A percentile compares a stretch with the other conserved stretches of the same genome.
Evolutionary conservation across 768 basidiomycete genomes (phyloP).

Genomic region (Terana coerulea): DNA sequence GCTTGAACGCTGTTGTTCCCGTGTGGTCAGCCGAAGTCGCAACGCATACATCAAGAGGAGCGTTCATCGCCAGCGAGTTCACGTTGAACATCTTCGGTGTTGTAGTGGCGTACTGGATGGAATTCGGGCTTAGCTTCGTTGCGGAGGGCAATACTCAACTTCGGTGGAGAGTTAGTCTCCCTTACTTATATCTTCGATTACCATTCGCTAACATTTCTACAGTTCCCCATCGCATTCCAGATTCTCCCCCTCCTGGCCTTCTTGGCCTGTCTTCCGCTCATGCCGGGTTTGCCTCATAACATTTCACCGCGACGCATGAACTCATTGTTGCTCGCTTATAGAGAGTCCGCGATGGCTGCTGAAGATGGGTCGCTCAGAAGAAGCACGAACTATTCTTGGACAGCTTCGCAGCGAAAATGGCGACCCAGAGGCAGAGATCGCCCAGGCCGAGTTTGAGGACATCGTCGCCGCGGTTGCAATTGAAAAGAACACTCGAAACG

Average conservation of each 20-base stretch:
- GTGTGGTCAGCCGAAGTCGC: slow-evolving; percentile 45
- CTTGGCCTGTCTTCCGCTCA: slow-evolving; percentile 33
- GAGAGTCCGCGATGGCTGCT: slow-evolving; percentile 34
- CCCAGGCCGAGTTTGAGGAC: slow-evolving; percentile 32
- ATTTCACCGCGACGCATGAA: too few relatives aligned
- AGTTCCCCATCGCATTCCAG: slow-evolving; percentile 45
- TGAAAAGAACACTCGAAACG: slow-evolving; percentile 37
- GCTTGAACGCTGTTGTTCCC: slow-evolving; percentile 41
- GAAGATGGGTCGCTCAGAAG: slow-evolving; percentile 35
- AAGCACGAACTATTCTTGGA: slow-evolving; percentile 34
- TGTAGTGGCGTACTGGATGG: slow-evolving; percentile 43
- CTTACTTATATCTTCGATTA: background rate
- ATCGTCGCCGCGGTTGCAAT: slow-evolving; percentile 36
- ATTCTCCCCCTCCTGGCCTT: slow-evolving; percentile 37
- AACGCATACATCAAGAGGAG: slow-evolving; percentile 40
- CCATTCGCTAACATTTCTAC: background rate
- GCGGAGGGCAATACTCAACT: slow-evolving; percentile 39
- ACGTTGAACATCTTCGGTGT: slow-evolving; percentile 39
- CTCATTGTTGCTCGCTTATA: too few relatives aligned
- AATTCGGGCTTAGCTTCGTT: slow-evolving; percentile 42
- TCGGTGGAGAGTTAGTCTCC: slow-evolving; percentile 28
- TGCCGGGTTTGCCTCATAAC: too few relatives aligned
- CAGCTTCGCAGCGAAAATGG: slow-evolving; percentile 30
- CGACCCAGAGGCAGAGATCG: slow-evolving; percentile 22
- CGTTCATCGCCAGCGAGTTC: slow-evolving; percentile 42